phyloP scores from a whole-genome alignment of 1,284 basidiomycete genomes.

The Leccinum huronense region DNA sequence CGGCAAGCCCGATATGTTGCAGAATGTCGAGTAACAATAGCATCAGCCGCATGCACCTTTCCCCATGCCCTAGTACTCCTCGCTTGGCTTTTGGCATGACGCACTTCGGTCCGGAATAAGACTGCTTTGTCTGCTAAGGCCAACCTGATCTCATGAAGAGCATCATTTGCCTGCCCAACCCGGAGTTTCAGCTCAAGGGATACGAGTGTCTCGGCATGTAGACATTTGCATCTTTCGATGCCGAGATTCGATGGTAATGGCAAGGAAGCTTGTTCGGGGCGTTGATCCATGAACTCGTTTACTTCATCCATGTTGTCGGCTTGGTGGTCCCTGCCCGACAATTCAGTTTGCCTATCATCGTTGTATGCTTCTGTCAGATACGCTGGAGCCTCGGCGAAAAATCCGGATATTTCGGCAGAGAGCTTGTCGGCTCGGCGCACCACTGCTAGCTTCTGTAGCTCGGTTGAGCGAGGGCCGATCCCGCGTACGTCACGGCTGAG shows the following conservation, averaged over 20 bases:
- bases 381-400: neutral
- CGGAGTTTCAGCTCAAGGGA: neutral
- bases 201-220: neutral
- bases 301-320: neutral
- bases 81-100: neutral
- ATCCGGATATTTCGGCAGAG: neutral
- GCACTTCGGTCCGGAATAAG: neutral
- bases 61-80: neutral
- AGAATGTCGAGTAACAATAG: neutral
- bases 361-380: neutral
- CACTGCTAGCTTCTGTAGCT: neutral
- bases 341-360: neutral
- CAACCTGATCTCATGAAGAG: neutral
- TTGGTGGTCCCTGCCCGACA: neutral
- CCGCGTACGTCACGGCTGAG: neutral
- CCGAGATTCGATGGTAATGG: neutral
- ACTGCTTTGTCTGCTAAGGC: neutral
- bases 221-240: neutral
- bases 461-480: neutral
- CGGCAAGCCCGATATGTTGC: neutral
- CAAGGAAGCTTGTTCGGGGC: neutral
- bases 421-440: neutral
- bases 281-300: neutral
- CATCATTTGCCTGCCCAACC: neutral
- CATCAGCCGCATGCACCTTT: neutral